Conservation (phyloP, 495 filamentous ascomycete genomes). For the Geoglossum glabrum region DNA sequence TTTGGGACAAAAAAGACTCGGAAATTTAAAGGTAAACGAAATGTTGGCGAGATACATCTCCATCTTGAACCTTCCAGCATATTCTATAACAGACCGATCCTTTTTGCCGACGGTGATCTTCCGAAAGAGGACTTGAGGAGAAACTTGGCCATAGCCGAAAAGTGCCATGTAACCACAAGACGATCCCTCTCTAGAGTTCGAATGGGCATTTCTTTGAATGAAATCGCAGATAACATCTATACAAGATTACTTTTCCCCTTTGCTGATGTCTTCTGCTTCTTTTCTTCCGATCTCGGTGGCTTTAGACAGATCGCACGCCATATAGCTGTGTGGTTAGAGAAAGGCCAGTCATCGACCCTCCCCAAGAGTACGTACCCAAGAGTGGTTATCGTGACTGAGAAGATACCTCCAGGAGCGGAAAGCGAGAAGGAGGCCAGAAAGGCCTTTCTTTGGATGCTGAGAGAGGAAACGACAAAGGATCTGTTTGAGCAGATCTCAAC, state of each 20-base stretch:
- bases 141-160: no score
- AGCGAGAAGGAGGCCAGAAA: no score
- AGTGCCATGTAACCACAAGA: no score
- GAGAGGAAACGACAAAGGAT: constrained; percentile 8
- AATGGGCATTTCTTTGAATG: not conserved
- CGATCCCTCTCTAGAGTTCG: no score
- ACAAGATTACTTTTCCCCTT: constrained; percentile 8
- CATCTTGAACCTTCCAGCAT: constrained; percentile 8
- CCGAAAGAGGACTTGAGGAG: constrained; percentile 3
- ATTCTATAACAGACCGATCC: constrained; percentile 10
- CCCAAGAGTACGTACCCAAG: constrained; percentile 5
- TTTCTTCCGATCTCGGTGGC: constrained; percentile 9
- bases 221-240: constrained; percentile 5
- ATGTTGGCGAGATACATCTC: constrained; percentile 9
- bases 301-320: constrained; percentile 8
- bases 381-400: constrained; percentile 8
- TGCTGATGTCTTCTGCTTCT: constrained; percentile 11
- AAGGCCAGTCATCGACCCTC: constrained; percentile 7
- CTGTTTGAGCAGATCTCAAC: constrained; percentile 9
- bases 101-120: constrained; percentile 10
- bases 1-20: constrained; percentile 9
- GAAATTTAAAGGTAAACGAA: constrained; percentile 8
- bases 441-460: constrained; percentile 10
- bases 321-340: constrained; percentile 9
- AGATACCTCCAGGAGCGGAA: not conserved